Base-by-base conservation (phyloP, 768 basidiomycete genomes). In the Cystofilobasidium ferigula region DNA sequence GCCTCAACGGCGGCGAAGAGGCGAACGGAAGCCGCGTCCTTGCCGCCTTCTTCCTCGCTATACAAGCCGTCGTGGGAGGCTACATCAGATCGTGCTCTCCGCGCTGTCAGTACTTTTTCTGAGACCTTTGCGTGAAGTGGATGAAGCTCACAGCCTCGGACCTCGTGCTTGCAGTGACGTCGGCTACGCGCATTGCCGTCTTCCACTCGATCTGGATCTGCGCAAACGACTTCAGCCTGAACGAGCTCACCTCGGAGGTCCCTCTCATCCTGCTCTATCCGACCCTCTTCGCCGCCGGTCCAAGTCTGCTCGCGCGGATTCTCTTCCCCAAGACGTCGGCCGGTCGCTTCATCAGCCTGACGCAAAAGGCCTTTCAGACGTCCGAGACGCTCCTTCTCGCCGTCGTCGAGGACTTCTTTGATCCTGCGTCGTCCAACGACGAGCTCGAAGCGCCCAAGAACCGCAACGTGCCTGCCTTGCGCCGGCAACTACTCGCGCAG, bases 141-240 rank as follows among this genome's bases (percentile, higher is more conserved):
- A n/a, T 8, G 48, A 9, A 24, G 13, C 26, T 12, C 48, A 0
- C 62, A 56, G 28, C 18, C 54, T 16, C 62, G 26, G 38, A 24
- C 51, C 24, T 28, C 47, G 4, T 24, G 22, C 47, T 20, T 8
- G 30, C 51, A 54, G 51, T 66, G 43, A 61, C 60, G 24, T 54
- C 60, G n/a, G 59, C 53, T 0, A 42, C 60, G 5, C 26, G 67
- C 7, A 56, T 63, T 22, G 61, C 60, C 26, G 45, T 68, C n/a
- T 68, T 68, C n/a, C 61, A 68, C 32, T 51, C 60, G 5, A 60
- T 68, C 62, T 68, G 54, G 45, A 56, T 68, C 3, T 22, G 56
- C 22, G 56, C 62, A 3, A 63, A 43, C 20, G 42, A 61, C 28
- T 45, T 62, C 28, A 35, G 38, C 30, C 51, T 34, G 0, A 45